Conservation (phyloP, 2,329 filamentous ascomycete genomes). For the Xylariomycetidae sp. region DNA sequence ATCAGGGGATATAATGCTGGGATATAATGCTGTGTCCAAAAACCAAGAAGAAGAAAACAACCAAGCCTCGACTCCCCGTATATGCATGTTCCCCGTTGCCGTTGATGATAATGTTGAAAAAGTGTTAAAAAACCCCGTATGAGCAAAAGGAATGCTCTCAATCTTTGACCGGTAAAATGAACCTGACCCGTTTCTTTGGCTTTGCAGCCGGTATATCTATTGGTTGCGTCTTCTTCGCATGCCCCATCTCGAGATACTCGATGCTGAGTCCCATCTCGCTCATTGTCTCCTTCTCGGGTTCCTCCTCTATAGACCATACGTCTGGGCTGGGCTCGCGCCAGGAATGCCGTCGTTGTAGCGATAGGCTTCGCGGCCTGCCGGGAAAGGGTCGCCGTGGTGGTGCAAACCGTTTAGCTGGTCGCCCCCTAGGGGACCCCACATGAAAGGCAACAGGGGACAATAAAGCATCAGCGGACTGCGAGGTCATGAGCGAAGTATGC, state of each 20-base stretch:
- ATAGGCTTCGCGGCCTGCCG: conserved; percentile 25
- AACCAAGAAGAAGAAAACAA: no score
- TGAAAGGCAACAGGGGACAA: conserved; percentile 30
- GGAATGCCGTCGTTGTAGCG: conserved; percentile 39
- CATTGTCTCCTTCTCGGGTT: conserved; percentile 49
- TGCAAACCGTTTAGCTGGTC: conserved; percentile 24
- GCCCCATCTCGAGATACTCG: conserved; percentile 22
- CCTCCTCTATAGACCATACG: conserved; percentile 57
- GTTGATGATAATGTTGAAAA: no score
- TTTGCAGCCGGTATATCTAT: conserved; percentile 41
- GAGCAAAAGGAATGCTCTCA: conserved; percentile 11
- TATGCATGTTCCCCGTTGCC: no score
- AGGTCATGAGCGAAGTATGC: conserved; percentile 28
- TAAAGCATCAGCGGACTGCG: conserved; percentile 24
- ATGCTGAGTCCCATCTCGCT: conserved; percentile 36
- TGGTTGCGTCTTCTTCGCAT: conserved; percentile 25
- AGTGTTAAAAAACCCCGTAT: no score
- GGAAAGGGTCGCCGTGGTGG: conserved; percentile 28
- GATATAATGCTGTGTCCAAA: no score
- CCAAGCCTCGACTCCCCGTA: no score
- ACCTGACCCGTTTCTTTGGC: conserved; percentile 53
- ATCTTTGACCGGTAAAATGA: conserved; percentile 44
- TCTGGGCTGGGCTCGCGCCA: conserved; percentile 57
- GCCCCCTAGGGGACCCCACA: conserved; percentile 23
- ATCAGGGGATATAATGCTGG: no score